Evolutionary conservation across 495 filamentous ascomycete species (phyloP), one percentile per base, ranked within the genome.

Genomic region (Daldinia loculata): DNA sequence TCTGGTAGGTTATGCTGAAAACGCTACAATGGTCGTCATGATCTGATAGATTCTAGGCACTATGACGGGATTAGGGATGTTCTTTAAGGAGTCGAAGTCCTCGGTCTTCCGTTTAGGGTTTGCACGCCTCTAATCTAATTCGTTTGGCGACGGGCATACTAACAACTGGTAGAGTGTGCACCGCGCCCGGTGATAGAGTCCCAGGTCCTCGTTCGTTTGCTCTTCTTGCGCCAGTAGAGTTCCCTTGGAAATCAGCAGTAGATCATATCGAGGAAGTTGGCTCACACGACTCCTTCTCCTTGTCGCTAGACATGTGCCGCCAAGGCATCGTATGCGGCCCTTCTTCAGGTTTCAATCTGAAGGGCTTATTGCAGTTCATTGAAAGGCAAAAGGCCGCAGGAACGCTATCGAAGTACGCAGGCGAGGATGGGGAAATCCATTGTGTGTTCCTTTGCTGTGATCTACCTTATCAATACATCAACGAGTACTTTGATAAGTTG

Each of bases 391-490:
- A 88, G 74, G 63, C 67, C 0, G 78, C 77, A 0, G 85, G 83
- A 3, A 80, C 76, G 1, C 70, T 88, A 1, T 32, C 67, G 11
- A 79, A 84, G 36, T 57, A 88, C 1, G 81, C 82, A 5, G 84
- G 82, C 0, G 75, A 77, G 0, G 79, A 80, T 26, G 84, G 83
- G 0, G 77, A 82, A 56, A 81, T 83, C n/a, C 80, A 84, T 56
- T 87, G 84, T 60, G 88, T 89, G 4, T 90, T 90, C 74, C 74
- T 87, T 12, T 88, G 86, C 76, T 87, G 86, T 38, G 88, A 90
- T 69, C 75, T 90, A 24, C 88, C 88, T 11, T 89, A 90, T 63
- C 87, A 90, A 74, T 89, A 90, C 60, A 82, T 90, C 41, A 77
- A 80, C 22, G 83, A 85, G 70, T 90, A 90, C 65, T 89, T 88